These are phyloP conservation scores for Microbotryum scabiosae DNA, from an alignment of 1,284 basidiomycete species.

Conservation along the genomic window DNA sequence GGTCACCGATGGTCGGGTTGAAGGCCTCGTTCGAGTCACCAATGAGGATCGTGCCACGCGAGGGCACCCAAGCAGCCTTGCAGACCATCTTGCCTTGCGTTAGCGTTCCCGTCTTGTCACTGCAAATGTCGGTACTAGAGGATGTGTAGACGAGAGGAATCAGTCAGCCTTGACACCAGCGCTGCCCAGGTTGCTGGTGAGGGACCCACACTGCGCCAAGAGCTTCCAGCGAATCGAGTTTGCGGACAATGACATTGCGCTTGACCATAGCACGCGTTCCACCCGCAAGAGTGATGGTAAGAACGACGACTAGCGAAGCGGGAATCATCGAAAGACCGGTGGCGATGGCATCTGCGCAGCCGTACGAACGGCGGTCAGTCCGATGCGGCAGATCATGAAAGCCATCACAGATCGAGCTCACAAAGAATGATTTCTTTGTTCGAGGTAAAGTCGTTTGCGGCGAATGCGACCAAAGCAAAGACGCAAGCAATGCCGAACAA, in stretches of 20 bases:
- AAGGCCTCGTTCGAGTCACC: slow-evolving; percentile 27
- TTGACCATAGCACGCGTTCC: slow-evolving; percentile 51
- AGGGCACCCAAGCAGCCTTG: slow-evolving; percentile 52
- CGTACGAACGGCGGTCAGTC: too few relatives aligned
- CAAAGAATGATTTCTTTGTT: slow-evolving; percentile 30
- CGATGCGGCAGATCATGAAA: too few relatives aligned
- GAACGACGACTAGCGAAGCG: slow-evolving; percentile 43
- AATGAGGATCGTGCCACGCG: slow-evolving; percentile 22
- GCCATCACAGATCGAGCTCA: too few relatives aligned
- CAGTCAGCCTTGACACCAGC: not conserved
- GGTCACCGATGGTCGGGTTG: slow-evolving; percentile 22
- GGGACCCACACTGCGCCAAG: slow-evolving; percentile 39
- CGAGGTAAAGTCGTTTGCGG: slow-evolving; percentile 36
- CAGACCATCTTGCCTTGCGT: slow-evolving; percentile 48
- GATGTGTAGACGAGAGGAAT: slow-evolving; percentile 41
- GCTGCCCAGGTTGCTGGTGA: not conserved
- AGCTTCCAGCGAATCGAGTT: slow-evolving; percentile 52
- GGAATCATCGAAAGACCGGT: slow-evolving; percentile 51
- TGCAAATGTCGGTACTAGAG: slow-evolving; percentile 50
- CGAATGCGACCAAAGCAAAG: slow-evolving; percentile 41
- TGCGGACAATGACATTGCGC: slow-evolving; percentile 47
- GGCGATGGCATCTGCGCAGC: slow-evolving; percentile 42
- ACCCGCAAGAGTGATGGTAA: slow-evolving; percentile 44
- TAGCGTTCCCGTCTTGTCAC: slow-evolving; percentile 59
- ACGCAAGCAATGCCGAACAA: slow-evolving; percentile 24